phyloP scores from a whole-genome alignment of 805 yeast genomes.

The Tetrapisispora arboricola region DNA sequence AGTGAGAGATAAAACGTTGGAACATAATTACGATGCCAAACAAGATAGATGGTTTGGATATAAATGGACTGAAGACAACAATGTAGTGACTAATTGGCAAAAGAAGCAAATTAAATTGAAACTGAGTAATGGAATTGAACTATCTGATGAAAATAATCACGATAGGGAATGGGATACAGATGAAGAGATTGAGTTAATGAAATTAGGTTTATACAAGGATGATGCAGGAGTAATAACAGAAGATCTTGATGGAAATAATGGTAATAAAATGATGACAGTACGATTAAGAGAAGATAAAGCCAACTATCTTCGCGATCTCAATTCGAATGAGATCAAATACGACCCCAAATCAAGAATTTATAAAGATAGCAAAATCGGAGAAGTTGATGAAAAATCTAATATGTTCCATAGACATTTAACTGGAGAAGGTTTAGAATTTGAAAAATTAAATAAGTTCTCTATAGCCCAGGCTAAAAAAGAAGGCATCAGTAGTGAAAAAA shows the following conservation, averaged over 20 bases:
- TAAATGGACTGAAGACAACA: slow-evolving; percentile 51
- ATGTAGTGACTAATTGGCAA: slow-evolving; percentile 38
- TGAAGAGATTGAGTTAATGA: slow-evolving; percentile 35
- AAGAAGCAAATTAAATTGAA: slow-evolving; percentile 8
- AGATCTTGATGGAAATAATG: slow-evolving; percentile 8
- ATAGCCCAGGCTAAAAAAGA: slow-evolving; percentile 32
- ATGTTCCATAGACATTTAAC: slow-evolving; percentile 45
- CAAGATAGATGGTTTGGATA: slow-evolving; percentile 80
- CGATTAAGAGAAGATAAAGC: slow-evolving; percentile 72
- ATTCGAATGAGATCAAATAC: slow-evolving; percentile 36
- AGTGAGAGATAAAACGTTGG: slow-evolving; percentile 10
- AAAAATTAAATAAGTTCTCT: slow-evolving; percentile 39
- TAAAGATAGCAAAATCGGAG: slow-evolving; percentile 27
- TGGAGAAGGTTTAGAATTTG: slow-evolving; percentile 49
- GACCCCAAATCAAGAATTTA: slow-evolving; percentile 44
- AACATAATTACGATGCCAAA: slow-evolving; percentile 50
- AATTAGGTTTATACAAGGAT: slow-evolving; percentile 29
- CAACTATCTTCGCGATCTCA: slow-evolving; percentile 45
- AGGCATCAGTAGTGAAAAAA: slow-evolving; percentile 22
- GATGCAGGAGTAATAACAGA: slow-evolving; percentile 13
- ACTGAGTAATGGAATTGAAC: slow-evolving; percentile 6
- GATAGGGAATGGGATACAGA: slow-evolving; percentile 30
- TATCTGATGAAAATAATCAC: slow-evolving; percentile 1
- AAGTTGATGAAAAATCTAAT: slow-evolving; percentile 30
- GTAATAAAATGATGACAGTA: slow-evolving; percentile 25